Base-by-base conservation (phyloP, 2,329 filamentous ascomycete genomes). In the Neopestalotiopsis sp. region DNA sequence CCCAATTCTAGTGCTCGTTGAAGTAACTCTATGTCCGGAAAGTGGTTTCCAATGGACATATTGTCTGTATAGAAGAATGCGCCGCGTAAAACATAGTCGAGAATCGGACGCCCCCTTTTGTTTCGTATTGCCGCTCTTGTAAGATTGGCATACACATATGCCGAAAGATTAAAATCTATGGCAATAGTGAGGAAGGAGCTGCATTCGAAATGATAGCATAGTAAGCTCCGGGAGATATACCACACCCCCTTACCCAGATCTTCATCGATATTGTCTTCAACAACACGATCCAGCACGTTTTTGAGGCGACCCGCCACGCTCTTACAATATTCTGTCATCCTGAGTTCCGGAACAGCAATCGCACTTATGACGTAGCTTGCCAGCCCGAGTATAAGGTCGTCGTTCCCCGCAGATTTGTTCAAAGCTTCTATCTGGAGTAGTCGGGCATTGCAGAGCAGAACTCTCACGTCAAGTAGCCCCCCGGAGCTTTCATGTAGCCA, bases 171-270 rank as follows among this genome's bases (percentile, higher is more conserved):
- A 10, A 59, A 59, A 14, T 59, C 57, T 10, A 59, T 59, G 13
- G 57, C 57, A 59, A 59, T 28, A 10, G 57, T 59, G 57, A 59
- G 57, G 14, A 59, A 59, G 13, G 57, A 59, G 9, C 57, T 59
- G 2, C 0, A 0, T 4, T 28, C 20, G 2, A 4, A 10, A 10
- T 59, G 56, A 59, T 30, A 32, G 24, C 7, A 13, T 6, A 10
- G 20, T 13, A 59, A 20, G 24, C 56, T 59, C 30, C 2, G n/a
- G 6, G 6, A 4, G 56, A 59, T 1, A n/a, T 59, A 59, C 56
- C 56, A 59, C 4, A 20, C 20, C 4, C 24, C 56, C 3, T 3
- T 28, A n/a, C 14, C 20, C 20, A 59, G 1, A 9, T 30, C 10
- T 5, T 59, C 56, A 5, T 14, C 24, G 4, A 14, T 59, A 10